Conservation (phyloP, 148 eudicot genomes). For the Linanthus parryae region DNA sequence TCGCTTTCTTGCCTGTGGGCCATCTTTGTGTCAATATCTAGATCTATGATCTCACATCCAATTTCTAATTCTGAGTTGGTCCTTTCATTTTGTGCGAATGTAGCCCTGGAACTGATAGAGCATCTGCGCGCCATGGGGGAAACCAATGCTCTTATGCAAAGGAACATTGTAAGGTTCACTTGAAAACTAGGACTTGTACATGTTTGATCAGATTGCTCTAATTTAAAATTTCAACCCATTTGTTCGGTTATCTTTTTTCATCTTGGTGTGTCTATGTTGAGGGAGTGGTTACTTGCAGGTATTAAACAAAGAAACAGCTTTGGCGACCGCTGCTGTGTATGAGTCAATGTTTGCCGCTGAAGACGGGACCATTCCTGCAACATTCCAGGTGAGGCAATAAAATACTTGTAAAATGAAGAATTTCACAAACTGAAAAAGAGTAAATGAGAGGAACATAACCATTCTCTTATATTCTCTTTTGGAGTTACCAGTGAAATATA, state of each 20-base stretch:
- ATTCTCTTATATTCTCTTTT: no score
- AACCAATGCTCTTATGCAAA: slow-evolving; percentile 83
- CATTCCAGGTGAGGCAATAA: slow-evolving; percentile 67
- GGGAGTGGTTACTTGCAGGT: slow-evolving; percentile 23
- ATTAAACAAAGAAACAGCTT: slow-evolving; percentile 85
- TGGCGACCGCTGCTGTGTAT: slow-evolving; percentile 91
- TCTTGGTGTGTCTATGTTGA: not conserved
- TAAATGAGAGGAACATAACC: no score
- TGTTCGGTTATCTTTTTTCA: no score
- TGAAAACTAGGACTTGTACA: not conserved
- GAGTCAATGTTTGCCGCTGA: slow-evolving; percentile 97
- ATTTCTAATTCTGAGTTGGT: not conserved
- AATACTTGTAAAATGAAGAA: no score
- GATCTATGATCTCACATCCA: not conserved
- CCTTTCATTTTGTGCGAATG: slow-evolving; percentile 11
- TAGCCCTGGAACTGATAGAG: slow-evolving; percentile 94
- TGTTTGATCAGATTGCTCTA: not conserved
- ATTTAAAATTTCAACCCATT: not conserved
- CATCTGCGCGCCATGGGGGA: slow-evolving; percentile 98
- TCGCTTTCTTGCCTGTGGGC: no score
- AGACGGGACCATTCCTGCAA: slow-evolving; percentile 93
- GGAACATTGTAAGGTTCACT: slow-evolving; percentile 51
- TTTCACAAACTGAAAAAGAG: no score
- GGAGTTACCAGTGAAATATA: no score
- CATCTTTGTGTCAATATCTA: no score